Evolutionary conservation across 2,329 filamentous ascomycete genomes (phyloP).

Genomic region (Didymella keratinophila): DNA sequence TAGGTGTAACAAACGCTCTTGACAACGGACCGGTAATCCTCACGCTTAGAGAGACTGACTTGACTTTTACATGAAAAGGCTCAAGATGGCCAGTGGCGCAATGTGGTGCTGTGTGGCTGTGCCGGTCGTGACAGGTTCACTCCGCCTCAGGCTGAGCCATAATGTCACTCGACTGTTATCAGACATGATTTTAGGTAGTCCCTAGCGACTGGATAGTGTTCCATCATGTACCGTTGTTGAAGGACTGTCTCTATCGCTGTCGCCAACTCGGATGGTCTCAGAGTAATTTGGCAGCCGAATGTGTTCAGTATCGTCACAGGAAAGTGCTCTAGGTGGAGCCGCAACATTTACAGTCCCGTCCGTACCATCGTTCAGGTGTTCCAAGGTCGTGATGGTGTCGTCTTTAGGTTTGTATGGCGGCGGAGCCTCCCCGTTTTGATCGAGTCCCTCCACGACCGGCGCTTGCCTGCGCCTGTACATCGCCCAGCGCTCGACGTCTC

Average conservation of each 20-base stretch:
- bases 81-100: background rate
- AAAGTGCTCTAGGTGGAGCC: constrained; percentile 52
- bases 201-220: background rate
- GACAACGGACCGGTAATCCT: background rate
- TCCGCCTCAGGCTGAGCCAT: background rate
- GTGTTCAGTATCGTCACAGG: constrained; percentile 46
- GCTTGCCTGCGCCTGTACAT: constrained; percentile 33
- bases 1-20: background rate
- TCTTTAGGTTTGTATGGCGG: constrained; percentile 64
- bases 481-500: constrained; percentile 48
- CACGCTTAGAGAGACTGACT: background rate
- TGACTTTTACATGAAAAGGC: background rate
- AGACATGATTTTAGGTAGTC: background rate
- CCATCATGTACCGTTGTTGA: background rate
- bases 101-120: background rate
- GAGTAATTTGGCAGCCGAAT: constrained; percentile 52
- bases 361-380: constrained; percentile 1
- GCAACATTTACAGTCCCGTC: constrained; percentile 23
- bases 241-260: background rate
- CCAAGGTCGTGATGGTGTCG: constrained; percentile 29
- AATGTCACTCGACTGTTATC: background rate
- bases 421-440: constrained; percentile 70
- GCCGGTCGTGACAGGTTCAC: background rate
- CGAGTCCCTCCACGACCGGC: constrained; percentile 63
- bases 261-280: constrained; percentile 23